Evolutionary conservation across 805 yeast genomes (phyloP).

Genomic region (Candida multigemmis): DNA sequence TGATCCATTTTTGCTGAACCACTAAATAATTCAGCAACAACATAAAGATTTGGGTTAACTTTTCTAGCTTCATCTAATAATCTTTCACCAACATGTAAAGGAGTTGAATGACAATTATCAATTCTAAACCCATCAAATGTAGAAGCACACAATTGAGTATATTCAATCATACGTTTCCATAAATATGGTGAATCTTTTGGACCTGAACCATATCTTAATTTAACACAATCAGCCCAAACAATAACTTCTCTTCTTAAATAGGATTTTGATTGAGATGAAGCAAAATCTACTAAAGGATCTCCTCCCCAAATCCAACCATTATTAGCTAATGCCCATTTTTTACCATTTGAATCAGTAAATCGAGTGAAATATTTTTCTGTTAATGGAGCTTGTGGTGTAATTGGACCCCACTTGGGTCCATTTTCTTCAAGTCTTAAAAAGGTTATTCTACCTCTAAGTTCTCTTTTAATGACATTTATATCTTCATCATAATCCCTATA

Average conservation of each 20-base stretch:
- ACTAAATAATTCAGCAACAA: constrained; percentile 89
- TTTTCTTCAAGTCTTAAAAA: constrained; percentile 67
- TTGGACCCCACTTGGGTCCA: constrained; percentile 75
- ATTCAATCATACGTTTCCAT: constrained; percentile 82
- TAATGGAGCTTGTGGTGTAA: constrained; percentile 43
- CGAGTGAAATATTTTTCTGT: constrained; percentile 86
- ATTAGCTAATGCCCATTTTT: constrained; percentile 70
- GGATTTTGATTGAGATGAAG: constrained; percentile 68
- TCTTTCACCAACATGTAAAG: constrained; percentile 87
- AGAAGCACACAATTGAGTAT: constrained; percentile 62
- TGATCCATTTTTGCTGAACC: constrained; percentile 91
- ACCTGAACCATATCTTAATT: constrained; percentile 71
- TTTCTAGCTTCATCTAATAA: constrained; percentile 81
- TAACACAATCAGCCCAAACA: constrained; percentile 97
- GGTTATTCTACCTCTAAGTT: constrained; percentile 67
- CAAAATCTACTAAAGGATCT: constrained; percentile 88
- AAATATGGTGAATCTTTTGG: constrained; percentile 81
- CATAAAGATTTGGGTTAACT: constrained; percentile 77
- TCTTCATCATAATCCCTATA: constrained; percentile 76
- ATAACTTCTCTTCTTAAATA: constrained; percentile 88
- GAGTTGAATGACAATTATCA: constrained; percentile 95
- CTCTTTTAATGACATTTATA: constrained; percentile 50
- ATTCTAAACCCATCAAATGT: constrained; percentile 83
- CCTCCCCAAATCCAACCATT: constrained; percentile 99
- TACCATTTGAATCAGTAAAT: constrained; percentile 43